Evolutionary conservation across 1,284 basidiomycete species (phyloP).

Genomic region (Fomitopsis schrenkii): DNA sequence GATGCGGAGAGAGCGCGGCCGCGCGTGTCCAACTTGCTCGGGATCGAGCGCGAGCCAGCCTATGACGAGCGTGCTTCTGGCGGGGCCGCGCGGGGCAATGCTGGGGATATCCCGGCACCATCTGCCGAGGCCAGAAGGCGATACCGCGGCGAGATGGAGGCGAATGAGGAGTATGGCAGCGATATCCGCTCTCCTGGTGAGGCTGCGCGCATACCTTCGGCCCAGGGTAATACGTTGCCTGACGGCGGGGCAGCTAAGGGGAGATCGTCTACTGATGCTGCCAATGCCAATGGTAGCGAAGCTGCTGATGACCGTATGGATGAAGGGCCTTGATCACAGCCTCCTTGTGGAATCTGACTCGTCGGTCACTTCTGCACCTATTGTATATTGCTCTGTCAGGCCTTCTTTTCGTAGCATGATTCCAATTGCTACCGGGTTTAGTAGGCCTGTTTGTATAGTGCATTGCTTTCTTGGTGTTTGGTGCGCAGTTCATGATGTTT

Average conservation of each 20-base stretch:
- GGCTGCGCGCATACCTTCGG: constrained; percentile 22
- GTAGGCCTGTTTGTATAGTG: background rate
- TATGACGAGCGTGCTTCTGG: constrained; percentile 12
- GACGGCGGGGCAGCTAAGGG: constrained; percentile 56
- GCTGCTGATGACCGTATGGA: constrained; percentile 26
- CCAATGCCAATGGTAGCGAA: constrained; percentile 12
- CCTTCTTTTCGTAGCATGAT: background rate
- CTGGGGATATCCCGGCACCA: constrained; percentile 12
- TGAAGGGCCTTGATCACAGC: constrained; percentile 18
- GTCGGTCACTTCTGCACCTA: constrained; percentile 1
- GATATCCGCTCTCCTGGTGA: constrained; percentile 19
- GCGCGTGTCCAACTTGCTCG: constrained; percentile 18
- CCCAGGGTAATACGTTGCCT: constrained; percentile 26
- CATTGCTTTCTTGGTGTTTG: constrained; percentile 2
- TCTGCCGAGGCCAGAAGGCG: constrained; percentile 45
- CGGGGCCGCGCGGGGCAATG: constrained; percentile 5
- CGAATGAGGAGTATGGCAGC: constrained; percentile 35
- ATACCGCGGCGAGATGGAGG: constrained; percentile 57
- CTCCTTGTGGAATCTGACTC: background rate
- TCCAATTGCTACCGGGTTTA: background rate
- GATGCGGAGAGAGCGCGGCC: constrained; percentile 22
- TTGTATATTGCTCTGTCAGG: background rate
- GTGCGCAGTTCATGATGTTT: background rate
- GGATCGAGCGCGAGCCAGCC: constrained; percentile 17
- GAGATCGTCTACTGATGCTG: constrained; percentile 40